Conservation (phyloP, 2,329 filamentous ascomycete genomes). For the Pseudogymnoascus destructans region DNA sequence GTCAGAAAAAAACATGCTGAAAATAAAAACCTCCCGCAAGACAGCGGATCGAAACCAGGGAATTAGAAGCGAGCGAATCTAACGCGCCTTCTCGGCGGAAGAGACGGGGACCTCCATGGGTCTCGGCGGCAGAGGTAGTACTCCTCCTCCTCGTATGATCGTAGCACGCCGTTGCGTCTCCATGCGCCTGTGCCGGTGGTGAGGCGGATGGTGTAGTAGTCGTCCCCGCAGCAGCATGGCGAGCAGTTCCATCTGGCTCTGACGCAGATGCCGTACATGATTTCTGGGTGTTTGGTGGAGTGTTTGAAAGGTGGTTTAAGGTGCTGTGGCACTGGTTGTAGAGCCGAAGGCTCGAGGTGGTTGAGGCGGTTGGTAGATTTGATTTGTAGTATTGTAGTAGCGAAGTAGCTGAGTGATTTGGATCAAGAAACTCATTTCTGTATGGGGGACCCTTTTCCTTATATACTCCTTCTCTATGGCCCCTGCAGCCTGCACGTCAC, state of each 20-base stretch:
- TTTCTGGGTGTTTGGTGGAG: not conserved
- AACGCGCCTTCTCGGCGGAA: not conserved
- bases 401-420: not conserved
- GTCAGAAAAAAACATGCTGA: not conserved
- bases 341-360: not conserved
- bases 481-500: conserved; percentile 4
- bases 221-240: not conserved
- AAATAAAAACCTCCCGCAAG: not conserved
- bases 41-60: not conserved
- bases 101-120: not conserved
- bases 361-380: not conserved
- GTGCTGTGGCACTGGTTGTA: not conserved
- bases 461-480: not conserved
- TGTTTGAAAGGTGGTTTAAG: not conserved
- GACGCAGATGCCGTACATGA: not conserved
- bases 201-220: not conserved
- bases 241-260: not conserved
- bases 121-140: not conserved
- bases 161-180: not conserved
- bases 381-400: conserved; percentile 1
- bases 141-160: not conserved
- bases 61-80: not conserved
- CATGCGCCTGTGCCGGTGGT: not conserved
- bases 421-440: not conserved
- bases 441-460: not conserved